Evolutionary conservation across 108 stramenopile species (phyloP).

Genomic region (Cyclotella cryptica): DNA sequence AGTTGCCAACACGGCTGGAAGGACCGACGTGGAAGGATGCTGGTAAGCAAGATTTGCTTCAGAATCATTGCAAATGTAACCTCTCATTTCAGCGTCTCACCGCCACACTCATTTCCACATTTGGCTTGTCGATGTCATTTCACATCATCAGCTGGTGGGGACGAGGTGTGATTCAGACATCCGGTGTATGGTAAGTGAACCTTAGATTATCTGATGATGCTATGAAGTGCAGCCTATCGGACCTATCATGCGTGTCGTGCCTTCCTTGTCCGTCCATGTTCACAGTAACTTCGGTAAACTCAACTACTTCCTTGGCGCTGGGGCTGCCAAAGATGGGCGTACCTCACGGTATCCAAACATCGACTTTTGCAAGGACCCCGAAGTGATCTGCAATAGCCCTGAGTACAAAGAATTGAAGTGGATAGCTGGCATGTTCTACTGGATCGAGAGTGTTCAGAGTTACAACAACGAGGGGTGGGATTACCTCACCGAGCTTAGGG

Average conservation of each 20-base stretch:
- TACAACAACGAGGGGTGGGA: slow-evolving; percentile 43
- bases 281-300: slow-evolving; percentile 42
- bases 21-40: slow-evolving; percentile 51
- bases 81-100: background rate
- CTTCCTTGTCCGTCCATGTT: no score
- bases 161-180: slow-evolving; percentile 47
- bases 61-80: no score
- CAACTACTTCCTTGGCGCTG: slow-evolving; percentile 25
- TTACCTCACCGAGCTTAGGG: slow-evolving; percentile 25
- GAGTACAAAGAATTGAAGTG: slow-evolving; percentile 50
- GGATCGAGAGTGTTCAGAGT: slow-evolving; percentile 27
- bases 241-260: no score
- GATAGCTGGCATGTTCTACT: slow-evolving; percentile 51
- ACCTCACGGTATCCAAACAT: slow-evolving; percentile 10
- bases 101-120: background rate
- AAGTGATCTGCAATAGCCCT: slow-evolving; percentile 29
- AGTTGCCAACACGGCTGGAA: slow-evolving; percentile 13
- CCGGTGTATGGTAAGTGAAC: no score
- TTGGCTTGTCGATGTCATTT: background rate
- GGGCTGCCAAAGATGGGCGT: slow-evolving; percentile 24
- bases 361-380: slow-evolving; percentile 41
- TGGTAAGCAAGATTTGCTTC: slow-evolving; percentile 14
- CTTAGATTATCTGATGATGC: no score
- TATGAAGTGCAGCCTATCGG: no score
- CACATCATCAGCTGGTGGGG: slow-evolving; percentile 31